These are phyloP conservation scores for Balansia obtecta DNA, from an alignment of 2,329 filamentous ascomycete genomes.

Conservation along the genomic window DNA sequence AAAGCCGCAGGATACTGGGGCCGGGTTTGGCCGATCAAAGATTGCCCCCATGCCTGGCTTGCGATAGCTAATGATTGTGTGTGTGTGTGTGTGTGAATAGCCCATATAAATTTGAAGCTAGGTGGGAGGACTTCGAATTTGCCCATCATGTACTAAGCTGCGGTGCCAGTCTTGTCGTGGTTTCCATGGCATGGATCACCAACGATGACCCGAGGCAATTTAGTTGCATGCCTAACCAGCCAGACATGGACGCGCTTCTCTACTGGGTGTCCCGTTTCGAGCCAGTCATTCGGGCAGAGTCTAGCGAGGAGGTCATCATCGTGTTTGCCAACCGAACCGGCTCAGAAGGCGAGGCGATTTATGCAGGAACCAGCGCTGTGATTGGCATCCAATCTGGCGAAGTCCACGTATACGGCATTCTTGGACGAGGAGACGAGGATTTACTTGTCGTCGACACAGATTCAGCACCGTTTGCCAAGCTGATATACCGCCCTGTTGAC, in stretches of 20 bases:
- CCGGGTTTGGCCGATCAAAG: too few species aligned
- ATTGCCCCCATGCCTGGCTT: too few species aligned
- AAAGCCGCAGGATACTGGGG: not conserved
- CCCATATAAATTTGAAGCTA: conserved; percentile 25
- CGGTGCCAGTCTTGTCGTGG: conserved; percentile 48
- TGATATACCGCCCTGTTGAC: conserved; percentile 19
- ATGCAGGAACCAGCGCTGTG: conserved; percentile 63
- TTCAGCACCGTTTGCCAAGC: conserved; percentile 28
- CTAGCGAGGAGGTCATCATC: conserved; percentile 48
- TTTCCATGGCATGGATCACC: conserved; percentile 72
- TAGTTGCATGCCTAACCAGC: conserved; percentile 38
- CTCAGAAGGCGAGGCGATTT: conserved; percentile 50
- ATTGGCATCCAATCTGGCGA: conserved; percentile 52
- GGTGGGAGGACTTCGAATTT: conserved; percentile 29
- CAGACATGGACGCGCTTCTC: conserved; percentile 59
- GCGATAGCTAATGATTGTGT: too few species aligned
- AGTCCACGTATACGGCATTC: conserved; percentile 54
- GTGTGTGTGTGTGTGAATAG: too few species aligned
- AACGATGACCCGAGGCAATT: conserved; percentile 34
- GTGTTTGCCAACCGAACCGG: conserved; percentile 62
- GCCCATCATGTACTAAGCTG: conserved; percentile 44
- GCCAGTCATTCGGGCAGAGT: conserved; percentile 43
- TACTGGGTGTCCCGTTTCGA: conserved; percentile 67
- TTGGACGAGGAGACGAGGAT: conserved; percentile 58
- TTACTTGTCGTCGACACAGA: conserved; percentile 56